Evolutionary conservation across 495 filamentous ascomycete genomes (phyloP).

Genomic region (Penicillium ucsense): DNA sequence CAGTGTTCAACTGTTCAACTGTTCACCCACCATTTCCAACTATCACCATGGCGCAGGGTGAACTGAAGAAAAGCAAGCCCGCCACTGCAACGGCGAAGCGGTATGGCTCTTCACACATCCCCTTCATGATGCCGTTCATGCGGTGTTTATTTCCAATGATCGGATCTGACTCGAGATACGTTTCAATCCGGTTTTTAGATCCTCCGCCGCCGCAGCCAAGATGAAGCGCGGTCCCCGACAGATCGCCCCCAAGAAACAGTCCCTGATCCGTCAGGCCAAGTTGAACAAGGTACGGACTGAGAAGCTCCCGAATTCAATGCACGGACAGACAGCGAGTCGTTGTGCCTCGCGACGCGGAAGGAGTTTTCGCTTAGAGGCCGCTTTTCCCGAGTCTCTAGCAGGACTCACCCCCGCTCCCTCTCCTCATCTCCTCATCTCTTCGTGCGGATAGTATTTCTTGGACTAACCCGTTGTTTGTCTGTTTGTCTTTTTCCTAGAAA

Average conservation of each 20-base stretch:
- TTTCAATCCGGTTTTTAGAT: not conserved
- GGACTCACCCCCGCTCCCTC: not conserved
- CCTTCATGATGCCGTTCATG: no score
- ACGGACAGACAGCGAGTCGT: no score
- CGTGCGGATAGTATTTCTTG: not conserved
- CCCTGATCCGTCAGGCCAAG: slow-evolving; percentile 48
- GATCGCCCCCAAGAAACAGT: slow-evolving; percentile 60
- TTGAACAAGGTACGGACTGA: slow-evolving; percentile 46
- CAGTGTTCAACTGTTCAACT: no score
- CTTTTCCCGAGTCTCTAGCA: not conserved
- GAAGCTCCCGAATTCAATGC: no score
- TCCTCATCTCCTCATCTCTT: not conserved
- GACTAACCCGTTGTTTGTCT: not conserved
- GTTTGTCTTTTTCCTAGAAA: slow-evolving; percentile 36
- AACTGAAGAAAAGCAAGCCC: slow-evolving; percentile 29
- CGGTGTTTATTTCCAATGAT: no score
- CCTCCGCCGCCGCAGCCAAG: slow-evolving; percentile 8
- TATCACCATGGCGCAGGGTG: slow-evolving; percentile 28
- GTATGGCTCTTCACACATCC: slow-evolving; percentile 11
- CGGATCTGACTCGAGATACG: no score
- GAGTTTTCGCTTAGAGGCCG: no score
- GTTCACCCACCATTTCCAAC: not conserved
- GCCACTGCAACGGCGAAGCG: slow-evolving; percentile 18
- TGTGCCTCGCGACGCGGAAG: no score
- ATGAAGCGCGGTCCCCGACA: slow-evolving; percentile 49